Percentiles rank a stretch among this genome's conserved stretches.
phyloP scores from a whole-genome alignment of 495 filamentous ascomycete genomes.

The Annulohypoxylon maeteangense region DNA sequence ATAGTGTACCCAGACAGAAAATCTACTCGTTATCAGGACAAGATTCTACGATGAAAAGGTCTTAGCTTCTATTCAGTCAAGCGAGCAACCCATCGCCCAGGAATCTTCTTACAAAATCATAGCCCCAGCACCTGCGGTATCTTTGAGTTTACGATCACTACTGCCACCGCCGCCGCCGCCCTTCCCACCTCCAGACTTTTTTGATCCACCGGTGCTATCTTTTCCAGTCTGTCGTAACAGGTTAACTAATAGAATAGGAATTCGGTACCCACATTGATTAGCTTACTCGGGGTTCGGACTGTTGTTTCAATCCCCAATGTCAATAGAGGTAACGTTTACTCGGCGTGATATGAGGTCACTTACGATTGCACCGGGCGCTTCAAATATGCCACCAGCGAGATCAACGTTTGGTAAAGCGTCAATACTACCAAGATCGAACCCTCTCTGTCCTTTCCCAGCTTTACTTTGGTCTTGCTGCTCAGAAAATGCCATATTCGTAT shows the following conservation, averaged over 20 bases:
- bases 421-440: constrained; percentile 17
- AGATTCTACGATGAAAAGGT: background rate
- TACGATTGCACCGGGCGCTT: constrained; percentile 21
- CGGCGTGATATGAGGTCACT: background rate
- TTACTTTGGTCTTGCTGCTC: constrained; percentile 23
- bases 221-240: constrained; percentile 2
- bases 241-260: background rate
- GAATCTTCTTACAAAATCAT: constrained; percentile 20
- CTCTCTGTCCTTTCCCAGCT: constrained; percentile 14
- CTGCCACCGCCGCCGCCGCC: background rate
- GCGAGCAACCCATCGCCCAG: background rate
- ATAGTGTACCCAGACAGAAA: background rate
- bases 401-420: constrained; percentile 28
- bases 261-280: background rate
- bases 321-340: background rate
- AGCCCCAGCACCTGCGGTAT: constrained; percentile 24
- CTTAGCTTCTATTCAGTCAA: background rate
- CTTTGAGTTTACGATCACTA: constrained; percentile 9
- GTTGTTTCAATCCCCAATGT: constrained; percentile 2
- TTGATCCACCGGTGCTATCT: background rate
- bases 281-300: constrained; percentile 13
- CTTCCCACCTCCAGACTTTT: background rate
- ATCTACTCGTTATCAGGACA: background rate
- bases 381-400: constrained; percentile 23
- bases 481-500: constrained; percentile 5